Evolutionary conservation across 305 asterid genomes (phyloP).

Genomic region (Plantago coronopus): DNA sequence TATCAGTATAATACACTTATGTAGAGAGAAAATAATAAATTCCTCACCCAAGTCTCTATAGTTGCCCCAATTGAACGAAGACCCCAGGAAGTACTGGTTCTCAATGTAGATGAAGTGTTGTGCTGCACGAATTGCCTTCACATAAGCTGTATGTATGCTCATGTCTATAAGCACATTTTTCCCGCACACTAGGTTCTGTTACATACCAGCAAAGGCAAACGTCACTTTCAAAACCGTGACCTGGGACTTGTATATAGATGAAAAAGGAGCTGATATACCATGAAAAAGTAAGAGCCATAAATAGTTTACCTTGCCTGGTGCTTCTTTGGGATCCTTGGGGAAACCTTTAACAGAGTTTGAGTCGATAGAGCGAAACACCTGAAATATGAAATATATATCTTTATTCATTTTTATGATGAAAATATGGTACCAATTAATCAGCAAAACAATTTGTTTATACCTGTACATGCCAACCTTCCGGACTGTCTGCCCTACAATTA

Average conservation of each 20-base stretch:
- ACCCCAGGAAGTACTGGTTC: slow-evolving; percentile 72
- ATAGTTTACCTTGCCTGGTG: slow-evolving; percentile 42
- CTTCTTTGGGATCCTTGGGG: slow-evolving; percentile 71
- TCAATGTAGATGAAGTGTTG: slow-evolving; percentile 71
- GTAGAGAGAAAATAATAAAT: not conserved
- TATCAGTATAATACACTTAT: not conserved
- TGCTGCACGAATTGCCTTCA: slow-evolving; percentile 70
- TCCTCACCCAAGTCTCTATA: slow-evolving; percentile 50
- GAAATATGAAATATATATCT: not conserved
- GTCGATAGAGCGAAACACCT: slow-evolving; percentile 76
- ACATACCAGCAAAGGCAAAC: slow-evolving; percentile 2
- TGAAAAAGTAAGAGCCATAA: not conserved
- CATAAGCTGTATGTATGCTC: slow-evolving; percentile 77
- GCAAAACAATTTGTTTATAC: slow-evolving; percentile 27
- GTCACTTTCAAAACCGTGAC: slow-evolving; percentile 8
- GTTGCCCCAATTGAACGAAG: slow-evolving; percentile 60
- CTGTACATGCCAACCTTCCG: slow-evolving; percentile 84
- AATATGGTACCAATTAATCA: slow-evolving; percentile 18
- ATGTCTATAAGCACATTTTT: slow-evolving; percentile 71
- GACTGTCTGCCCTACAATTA: slow-evolving; percentile 38
- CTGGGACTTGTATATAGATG: not conserved
- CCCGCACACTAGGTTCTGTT: slow-evolving; percentile 63
- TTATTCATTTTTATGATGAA: slow-evolving; percentile 9
- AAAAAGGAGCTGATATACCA: not conserved
- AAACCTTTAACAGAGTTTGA: slow-evolving; percentile 77